These are phyloP conservation scores for Chloranthus sessilifolius DNA, from an alignment of 164 flowering plant species.

Conservation along the genomic window DNA sequence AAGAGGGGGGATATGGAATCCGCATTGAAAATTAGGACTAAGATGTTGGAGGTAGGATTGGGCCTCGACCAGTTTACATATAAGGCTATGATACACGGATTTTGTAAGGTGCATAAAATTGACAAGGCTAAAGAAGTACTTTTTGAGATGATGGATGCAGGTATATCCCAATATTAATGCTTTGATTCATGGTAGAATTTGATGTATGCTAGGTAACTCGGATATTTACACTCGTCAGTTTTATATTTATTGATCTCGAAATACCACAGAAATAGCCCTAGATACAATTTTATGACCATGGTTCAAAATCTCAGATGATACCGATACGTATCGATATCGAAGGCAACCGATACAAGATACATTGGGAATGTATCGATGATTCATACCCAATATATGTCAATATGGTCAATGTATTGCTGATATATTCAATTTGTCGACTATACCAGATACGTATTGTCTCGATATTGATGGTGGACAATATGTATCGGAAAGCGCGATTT, in stretches of 20 bases:
- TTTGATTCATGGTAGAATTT: neutral
- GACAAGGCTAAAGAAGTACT: slow-evolving; percentile 66
- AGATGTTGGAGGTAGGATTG: slow-evolving; percentile 69
- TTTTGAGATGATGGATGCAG: slow-evolving; percentile 61
- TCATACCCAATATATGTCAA: neutral
- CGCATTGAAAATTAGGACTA: slow-evolving; percentile 61
- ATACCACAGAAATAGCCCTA: neutral
- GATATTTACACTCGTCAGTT: too few species aligned
- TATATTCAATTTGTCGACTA: too few species aligned
- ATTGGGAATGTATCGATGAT: too few species aligned
- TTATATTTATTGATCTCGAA: too few species aligned
- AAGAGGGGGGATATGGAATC: slow-evolving; percentile 81
- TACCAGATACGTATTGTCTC: too few species aligned
- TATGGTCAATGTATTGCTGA: neutral
- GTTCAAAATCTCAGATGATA: too few species aligned
- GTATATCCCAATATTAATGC: slow-evolving; percentile 6
- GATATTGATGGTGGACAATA: too few species aligned
- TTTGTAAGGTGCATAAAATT: slow-evolving; percentile 54
- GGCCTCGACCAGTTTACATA: slow-evolving; percentile 58
- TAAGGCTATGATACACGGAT: slow-evolving; percentile 88
- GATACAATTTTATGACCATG: too few species aligned
- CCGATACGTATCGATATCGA: too few species aligned
- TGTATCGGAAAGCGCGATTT: too few species aligned
- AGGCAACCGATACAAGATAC: too few species aligned
- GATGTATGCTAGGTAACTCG: neutral